These are phyloP conservation scores for Anisogramma anomala DNA, from an alignment of 2,329 filamentous ascomycete genomes.

Conservation along the genomic window DNA sequence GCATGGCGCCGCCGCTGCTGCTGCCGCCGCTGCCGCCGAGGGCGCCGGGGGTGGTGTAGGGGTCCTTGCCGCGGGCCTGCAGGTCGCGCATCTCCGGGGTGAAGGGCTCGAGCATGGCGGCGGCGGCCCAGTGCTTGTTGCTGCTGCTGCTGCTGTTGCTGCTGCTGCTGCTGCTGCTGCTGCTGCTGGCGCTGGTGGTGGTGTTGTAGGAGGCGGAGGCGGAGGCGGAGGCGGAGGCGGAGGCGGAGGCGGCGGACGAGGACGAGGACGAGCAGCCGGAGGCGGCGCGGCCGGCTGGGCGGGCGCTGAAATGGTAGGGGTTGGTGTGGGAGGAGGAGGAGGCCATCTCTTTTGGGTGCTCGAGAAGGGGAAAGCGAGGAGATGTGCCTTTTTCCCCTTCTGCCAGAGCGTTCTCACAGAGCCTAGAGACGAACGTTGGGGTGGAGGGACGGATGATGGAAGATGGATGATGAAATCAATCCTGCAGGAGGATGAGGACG, in stretches of 20 bases:
- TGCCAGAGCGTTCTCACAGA: no score
- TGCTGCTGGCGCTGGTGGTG: no score
- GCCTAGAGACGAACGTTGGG: no score
- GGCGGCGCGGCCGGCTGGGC: slow-evolving; percentile 1
- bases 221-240: slow-evolving; percentile 20
- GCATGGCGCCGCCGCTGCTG: slow-evolving; percentile 14
- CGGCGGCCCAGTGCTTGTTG: slow-evolving; percentile 16
- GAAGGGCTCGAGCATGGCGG: slow-evolving; percentile 22
- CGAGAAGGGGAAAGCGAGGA: not conserved
- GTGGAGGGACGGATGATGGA: no score
- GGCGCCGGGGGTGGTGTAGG: slow-evolving; percentile 29
- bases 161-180: no score
- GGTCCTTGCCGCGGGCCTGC: slow-evolving; percentile 48
- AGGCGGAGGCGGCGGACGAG: slow-evolving; percentile 17
- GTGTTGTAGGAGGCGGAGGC: slow-evolving; percentile 9
- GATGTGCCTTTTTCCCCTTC: not conserved
- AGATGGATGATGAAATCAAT: not conserved
- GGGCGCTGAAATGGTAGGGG: slow-evolving; percentile 7
- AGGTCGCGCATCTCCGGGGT: slow-evolving; percentile 43
- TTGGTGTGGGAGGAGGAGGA: slow-evolving; percentile 9
- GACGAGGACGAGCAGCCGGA: slow-evolving; percentile 16
- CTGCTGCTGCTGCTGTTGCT: slow-evolving; percentile 24
- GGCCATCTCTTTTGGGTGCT: not conserved
- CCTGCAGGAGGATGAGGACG: not conserved
- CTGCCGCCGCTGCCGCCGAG: slow-evolving; percentile 23